A percentile compares a stretch with the other conserved stretches of the same genome.
Conservation (phyloP, 129 eudicot genomes). For the Apium graveolens region DNA sequence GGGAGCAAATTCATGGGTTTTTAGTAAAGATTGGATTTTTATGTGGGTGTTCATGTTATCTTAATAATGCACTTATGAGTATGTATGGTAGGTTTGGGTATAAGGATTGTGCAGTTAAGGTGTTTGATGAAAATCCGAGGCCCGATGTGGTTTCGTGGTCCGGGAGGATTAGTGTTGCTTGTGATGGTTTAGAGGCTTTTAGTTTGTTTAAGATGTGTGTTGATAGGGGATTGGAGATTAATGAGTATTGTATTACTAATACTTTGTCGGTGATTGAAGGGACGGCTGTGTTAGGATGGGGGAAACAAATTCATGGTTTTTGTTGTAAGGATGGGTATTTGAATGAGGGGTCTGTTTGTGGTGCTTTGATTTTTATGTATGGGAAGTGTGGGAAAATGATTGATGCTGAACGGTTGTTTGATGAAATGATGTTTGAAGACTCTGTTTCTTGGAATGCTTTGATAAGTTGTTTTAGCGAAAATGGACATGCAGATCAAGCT, state of each 20-base stretch:
- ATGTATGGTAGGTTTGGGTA: constrained; percentile 42
- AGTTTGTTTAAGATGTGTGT: constrained; percentile 22
- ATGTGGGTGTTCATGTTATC: constrained; percentile 34
- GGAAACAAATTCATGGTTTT: constrained; percentile 33
- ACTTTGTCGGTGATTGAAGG: constrained; percentile 28
- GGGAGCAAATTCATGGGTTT: constrained; percentile 38
- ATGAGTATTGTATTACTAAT: constrained; percentile 35
- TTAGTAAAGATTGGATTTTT: constrained; percentile 31
- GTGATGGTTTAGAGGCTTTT: constrained; percentile 36
- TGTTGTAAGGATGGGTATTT: constrained; percentile 29
- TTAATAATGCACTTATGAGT: constrained; percentile 36
- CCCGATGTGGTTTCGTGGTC: constrained; percentile 48
- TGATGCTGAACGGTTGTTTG: constrained; percentile 33
- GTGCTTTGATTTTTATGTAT: constrained; percentile 40
- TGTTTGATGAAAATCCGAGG: constrained; percentile 46
- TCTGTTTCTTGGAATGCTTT: constrained; percentile 47
- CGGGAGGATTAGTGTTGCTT: constrained; percentile 32
- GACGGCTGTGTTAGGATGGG: constrained; percentile 15
- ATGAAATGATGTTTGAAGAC: constrained; percentile 31
- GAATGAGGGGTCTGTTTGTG: constrained; percentile 25
- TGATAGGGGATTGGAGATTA: constrained; percentile 21
- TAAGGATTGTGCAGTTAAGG: constrained; percentile 20
- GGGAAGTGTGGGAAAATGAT: constrained; percentile 20
- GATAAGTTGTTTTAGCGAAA: constrained; percentile 34
- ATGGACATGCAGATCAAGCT: constrained; percentile 23